Percentiles rank a stretch among this genome's conserved stretches.
Conservation (phyloP, 306 rosid species). For the Arachis stenosperma region DNA sequence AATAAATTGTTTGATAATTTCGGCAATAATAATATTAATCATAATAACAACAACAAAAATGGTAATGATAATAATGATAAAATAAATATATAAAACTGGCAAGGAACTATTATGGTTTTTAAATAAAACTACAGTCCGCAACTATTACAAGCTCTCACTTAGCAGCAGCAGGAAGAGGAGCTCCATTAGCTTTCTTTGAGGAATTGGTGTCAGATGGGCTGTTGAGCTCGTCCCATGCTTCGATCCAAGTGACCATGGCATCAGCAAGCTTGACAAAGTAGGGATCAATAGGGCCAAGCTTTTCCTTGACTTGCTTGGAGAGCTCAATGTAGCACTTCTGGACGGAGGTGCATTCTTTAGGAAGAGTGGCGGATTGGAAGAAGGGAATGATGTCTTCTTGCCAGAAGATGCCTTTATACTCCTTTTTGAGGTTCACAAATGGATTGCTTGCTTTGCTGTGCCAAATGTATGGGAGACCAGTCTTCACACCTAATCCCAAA, state of each 20-base stretch:
- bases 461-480: conserved; percentile 93
- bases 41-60: conserved; percentile 29
- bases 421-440: conserved; percentile 84
- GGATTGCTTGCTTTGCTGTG: conserved; percentile 99
- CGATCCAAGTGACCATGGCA: conserved; percentile 94
- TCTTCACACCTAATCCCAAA: conserved; percentile 78
- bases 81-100: background rate
- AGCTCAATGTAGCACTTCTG: conserved; percentile 85
- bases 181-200: conserved; percentile 42
- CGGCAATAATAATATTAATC: conserved; percentile 34
- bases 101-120: conserved; percentile 17
- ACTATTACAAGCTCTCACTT: conserved; percentile 48
- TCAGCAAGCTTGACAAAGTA: conserved; percentile 77
- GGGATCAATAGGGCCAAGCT: conserved; percentile 65
- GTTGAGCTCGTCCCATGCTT: conserved; percentile 90
- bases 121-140: conserved; percentile 28
- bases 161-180: conserved; percentile 42
- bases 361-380: conserved; percentile 67
- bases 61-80: background rate
- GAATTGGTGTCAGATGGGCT: conserved; percentile 48
- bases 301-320: conserved; percentile 80
- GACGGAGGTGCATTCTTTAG: conserved; percentile 71
- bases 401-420: conserved; percentile 90
- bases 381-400: conserved; percentile 89
- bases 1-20: conserved; percentile 38